phyloP scores from a whole-genome alignment of 1,139 yeast genomes.

The Geotrichum carabidarum region DNA sequence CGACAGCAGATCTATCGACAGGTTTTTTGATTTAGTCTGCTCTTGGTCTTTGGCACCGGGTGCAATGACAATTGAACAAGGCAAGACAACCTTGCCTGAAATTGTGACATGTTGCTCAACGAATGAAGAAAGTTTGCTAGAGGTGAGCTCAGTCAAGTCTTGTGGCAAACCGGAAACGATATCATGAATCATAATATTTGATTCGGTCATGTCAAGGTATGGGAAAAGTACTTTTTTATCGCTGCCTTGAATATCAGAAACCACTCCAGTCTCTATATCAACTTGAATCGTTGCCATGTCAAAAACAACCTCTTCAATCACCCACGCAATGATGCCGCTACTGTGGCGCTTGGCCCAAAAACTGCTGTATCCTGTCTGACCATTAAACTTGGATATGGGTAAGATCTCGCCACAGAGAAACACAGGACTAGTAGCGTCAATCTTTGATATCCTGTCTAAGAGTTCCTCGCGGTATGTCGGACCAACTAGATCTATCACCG shows the following conservation, averaged over 20 bases:
- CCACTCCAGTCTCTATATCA: conserved; percentile 29
- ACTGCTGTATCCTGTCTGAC: conserved; percentile 37
- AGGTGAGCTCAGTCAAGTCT: conserved; percentile 11
- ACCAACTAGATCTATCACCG: conserved; percentile 72
- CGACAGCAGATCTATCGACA: conserved; percentile 34
- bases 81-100: conserved; percentile 18
- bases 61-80: conserved; percentile 11
- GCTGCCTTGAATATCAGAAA: conserved; percentile 25
- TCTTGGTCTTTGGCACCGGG: background rate
- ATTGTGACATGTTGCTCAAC: conserved; percentile 19
- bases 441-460: background rate
- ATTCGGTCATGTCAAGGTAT: conserved; percentile 13
- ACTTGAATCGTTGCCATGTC: conserved; percentile 65
- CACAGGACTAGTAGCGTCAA: conserved; percentile 38
- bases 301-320: conserved; percentile 82
- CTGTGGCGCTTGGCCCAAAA: conserved; percentile 71
- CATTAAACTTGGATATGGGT: conserved; percentile 46
- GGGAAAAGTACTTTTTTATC: conserved; percentile 23
- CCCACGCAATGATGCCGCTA: conserved; percentile 67
- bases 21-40: background rate
- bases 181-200: conserved; percentile 20
- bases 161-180: conserved; percentile 21
- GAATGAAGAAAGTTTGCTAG: background rate
- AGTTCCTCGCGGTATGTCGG: conserved; percentile 48
- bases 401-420: conserved; percentile 54